These are phyloP conservation scores for Cyathus striatus DNA, from an alignment of 768 basidiomycete species.

Conservation along the genomic window DNA sequence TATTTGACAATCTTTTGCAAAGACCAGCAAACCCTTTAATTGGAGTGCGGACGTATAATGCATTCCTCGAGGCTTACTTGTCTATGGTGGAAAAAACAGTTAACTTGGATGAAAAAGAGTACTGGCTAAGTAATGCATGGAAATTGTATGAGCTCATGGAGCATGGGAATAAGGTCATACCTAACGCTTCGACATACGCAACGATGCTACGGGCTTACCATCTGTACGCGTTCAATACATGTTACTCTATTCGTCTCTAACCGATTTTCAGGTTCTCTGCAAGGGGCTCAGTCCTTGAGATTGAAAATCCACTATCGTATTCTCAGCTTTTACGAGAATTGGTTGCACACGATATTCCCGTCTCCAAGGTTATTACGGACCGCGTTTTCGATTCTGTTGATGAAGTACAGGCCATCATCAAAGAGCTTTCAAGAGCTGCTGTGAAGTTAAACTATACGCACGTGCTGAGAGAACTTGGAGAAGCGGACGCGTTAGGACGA, in stretches of 20 bases:
- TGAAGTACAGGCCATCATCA: conserved; percentile 51
- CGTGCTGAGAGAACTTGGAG: conserved; percentile 52
- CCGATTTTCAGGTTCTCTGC: conserved; percentile 28
- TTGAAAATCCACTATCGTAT: conserved; percentile 10
- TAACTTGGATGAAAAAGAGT: conserved; percentile 33
- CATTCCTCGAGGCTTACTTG: conserved; percentile 61
- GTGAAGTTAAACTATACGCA: conserved; percentile 45
- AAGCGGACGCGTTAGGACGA: conserved; percentile 42
- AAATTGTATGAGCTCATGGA: conserved; percentile 57
- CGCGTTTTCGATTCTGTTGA: conserved; percentile 49
- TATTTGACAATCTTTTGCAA: conserved; percentile 61
- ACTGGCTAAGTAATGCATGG: conserved; percentile 65
- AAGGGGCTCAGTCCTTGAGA: conserved; percentile 18
- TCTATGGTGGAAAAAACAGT: conserved; percentile 48
- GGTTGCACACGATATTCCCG: conserved; percentile 41
- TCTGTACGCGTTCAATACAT: conserved; percentile 31
- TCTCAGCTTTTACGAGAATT: conserved; percentile 38
- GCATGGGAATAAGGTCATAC: conserved; percentile 34
- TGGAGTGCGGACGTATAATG: conserved; percentile 55
- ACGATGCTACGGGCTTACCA: conserved; percentile 58
- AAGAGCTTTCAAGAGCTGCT: conserved; percentile 53
- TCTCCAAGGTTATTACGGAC: conserved; percentile 51
- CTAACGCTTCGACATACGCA: conserved; percentile 57
- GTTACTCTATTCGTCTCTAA: conserved; percentile 1
- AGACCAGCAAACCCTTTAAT: conserved; percentile 22